Conservation (phyloP, 345 rosid species). For the Passiflora organensis region DNA sequence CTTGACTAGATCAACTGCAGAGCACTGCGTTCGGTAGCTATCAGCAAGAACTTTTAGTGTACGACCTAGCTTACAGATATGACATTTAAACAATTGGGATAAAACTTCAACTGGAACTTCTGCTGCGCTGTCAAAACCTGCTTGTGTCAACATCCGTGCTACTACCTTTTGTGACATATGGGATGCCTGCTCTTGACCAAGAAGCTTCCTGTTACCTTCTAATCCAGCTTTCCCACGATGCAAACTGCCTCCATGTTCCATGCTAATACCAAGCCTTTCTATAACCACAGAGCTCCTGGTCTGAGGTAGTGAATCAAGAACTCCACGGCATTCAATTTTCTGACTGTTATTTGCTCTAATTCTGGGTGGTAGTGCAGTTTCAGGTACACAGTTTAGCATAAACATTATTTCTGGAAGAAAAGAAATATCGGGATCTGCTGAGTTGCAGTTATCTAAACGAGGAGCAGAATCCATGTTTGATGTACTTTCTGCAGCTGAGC, state of each 20-base stretch:
- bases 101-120: slow-evolving; percentile 78
- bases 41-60: slow-evolving; percentile 69
- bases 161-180: slow-evolving; percentile 60
- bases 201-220: slow-evolving; percentile 37
- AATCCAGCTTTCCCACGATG: slow-evolving; percentile 51
- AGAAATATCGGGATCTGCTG: slow-evolving; percentile 46
- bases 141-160: slow-evolving; percentile 45
- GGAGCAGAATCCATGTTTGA: slow-evolving; percentile 36
- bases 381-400: slow-evolving; percentile 75
- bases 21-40: slow-evolving; percentile 78
- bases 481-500: slow-evolving; percentile 27
- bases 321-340: slow-evolving; percentile 56
- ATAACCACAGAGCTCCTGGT: slow-evolving; percentile 63
- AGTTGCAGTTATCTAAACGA: slow-evolving; percentile 36
- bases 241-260: slow-evolving; percentile 64
- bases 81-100: slow-evolving; percentile 64
- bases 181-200: slow-evolving; percentile 71
- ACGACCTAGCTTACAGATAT: slow-evolving; percentile 64
- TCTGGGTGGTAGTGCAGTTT: slow-evolving; percentile 50
- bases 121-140: slow-evolving; percentile 74
- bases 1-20: slow-evolving; percentile 71
- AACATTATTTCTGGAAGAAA: slow-evolving; percentile 82
- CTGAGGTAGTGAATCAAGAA: slow-evolving; percentile 75
- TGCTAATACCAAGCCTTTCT: slow-evolving; percentile 79
- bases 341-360: slow-evolving; percentile 32